Evolutionary conservation across 768 basidiomycete genomes (phyloP), one percentile per base, ranked within the genome.

Genomic region (Thelephora aurantiotincta): DNA sequence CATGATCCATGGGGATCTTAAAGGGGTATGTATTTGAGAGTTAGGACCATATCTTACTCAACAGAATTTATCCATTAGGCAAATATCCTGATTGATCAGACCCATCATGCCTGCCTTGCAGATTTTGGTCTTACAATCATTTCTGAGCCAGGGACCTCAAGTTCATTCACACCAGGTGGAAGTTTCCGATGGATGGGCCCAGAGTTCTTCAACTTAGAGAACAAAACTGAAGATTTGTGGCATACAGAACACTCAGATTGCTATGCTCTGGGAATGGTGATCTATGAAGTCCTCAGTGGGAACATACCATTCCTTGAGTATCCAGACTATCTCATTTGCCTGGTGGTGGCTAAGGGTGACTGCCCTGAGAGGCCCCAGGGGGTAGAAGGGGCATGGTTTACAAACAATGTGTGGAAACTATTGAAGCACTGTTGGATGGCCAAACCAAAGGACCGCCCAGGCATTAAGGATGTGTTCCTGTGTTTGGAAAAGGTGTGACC

Each of bases 161-260:
- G 14, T 54, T 45, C 35, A 42, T 47, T 14, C 26, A 30, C 33
- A 23, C 37, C 22, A 5, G n/a, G 19, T 11, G 54, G 54, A 1
- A 51, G 55, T 12, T 26, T 50, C 6, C 55, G 54, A 1, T 58
- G 50, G 36, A 55, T 55, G 54, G 48, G 51, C 12, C 55, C 57
- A 5, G 57, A 58, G 35, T 20, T 55, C 1, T 53, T 58, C 16
- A 14, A 16, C 3, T 14, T 14, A 2, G 38, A 16, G 18, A 19
- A 37, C 19, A 37, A 3, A 14, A 14, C 22, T 1, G 9, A 18
- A 18, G 38, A 14, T 4, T 9, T 7, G 6, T 2, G 38, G 6
- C 38, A 41, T 6, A 18, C 38, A 14, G 14, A n/a, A 22, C n/a
- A 12, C 2, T 22, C 18, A 11, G 47, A 48, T 33, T 14, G 36